Evolutionary conservation across 768 basidiomycete species (phyloP), one percentile per base, ranked within the genome.

Genomic region (Hericium erinaceus): DNA sequence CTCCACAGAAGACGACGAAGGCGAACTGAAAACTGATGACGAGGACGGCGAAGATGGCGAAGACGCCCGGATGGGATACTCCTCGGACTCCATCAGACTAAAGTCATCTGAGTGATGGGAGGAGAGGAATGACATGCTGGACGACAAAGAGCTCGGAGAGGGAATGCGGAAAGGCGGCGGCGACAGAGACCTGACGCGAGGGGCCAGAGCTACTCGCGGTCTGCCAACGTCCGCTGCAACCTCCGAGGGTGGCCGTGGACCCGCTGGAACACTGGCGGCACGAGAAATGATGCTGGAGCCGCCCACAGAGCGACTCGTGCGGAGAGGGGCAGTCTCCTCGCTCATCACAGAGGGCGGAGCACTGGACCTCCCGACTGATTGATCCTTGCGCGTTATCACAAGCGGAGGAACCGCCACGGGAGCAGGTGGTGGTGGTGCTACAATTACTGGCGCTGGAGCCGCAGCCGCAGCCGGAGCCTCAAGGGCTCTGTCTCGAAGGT

Each of bases 31-130:
- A 1, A 60, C 65, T 0, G 77, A 73, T 5, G 76, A 73, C 2
- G 68, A 55, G 13, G 67, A 68, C 3, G 68, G 66, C 62, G 73
- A 74, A 3, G 71, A 71, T 3, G 72, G 74, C 24, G 75, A 75
- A 22, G 66, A 63, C n/a, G 69, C 61, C 8, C 44, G 60, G 33
- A 67, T 59, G 6, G 66, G 66, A 16, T 70, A 70, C 10, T 69
- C 60, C 58, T 73, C 74, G n/a, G 64, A 64, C 58, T 66, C 75
- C 73, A 78, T 65, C 68, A 75, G 59, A 72, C 72, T 70, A 39
- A 75, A 71, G 61, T 89, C 89, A 56, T 92, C 89, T 0, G 90
- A 92, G 60, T 91, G 85, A 60, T 87, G 85, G 16, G 80, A 81
- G 3, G 79, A 79, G 52, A 82, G 61, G 65, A 75, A 82, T 0